Evolutionary conservation across 495 filamentous ascomycete genomes (phyloP).

Genomic region (Penicillium simplicissimum): DNA sequence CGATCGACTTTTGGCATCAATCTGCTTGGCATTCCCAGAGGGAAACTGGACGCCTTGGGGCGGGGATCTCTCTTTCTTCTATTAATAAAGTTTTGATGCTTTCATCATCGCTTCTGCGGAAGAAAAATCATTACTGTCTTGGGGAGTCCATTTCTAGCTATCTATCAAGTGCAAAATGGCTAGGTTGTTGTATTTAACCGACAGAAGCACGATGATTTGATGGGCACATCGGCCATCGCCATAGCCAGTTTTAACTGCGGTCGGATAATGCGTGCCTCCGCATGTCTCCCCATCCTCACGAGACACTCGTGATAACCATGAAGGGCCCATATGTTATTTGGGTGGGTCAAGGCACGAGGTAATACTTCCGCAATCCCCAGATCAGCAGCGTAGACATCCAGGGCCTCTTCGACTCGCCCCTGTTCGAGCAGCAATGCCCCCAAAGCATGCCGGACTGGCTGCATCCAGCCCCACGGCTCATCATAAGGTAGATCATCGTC

Average conservation of each 20-base stretch:
- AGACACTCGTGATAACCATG: conserved; percentile 68
- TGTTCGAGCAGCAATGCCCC: conserved; percentile 66
- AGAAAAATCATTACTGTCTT: background rate
- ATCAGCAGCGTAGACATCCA: conserved; percentile 59
- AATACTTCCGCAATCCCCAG: conserved; percentile 57
- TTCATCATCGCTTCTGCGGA: background rate
- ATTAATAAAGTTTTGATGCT: background rate
- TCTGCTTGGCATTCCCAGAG: background rate
- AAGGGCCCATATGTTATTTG: conserved; percentile 68
- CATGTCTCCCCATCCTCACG: conserved; percentile 44
- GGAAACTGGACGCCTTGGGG: background rate
- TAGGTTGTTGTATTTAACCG: conserved; percentile 26
- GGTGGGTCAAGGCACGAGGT: conserved; percentile 59
- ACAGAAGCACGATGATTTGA: conserved; percentile 64
- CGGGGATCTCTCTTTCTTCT: background rate
- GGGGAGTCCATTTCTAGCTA: background rate
- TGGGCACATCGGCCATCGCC: conserved; percentile 58
- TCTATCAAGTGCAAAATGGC: background rate
- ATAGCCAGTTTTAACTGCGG: conserved; percentile 51
- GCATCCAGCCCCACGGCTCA: conserved; percentile 74
- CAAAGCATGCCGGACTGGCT: conserved; percentile 64
- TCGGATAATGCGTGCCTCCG: conserved; percentile 52
- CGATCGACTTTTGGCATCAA: background rate
- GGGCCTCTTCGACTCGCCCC: conserved; percentile 53
- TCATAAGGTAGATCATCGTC: conserved; percentile 62